Base-by-base conservation (phyloP, 1,284 basidiomycete genomes). In the Cystobasidium pallidum region DNA sequence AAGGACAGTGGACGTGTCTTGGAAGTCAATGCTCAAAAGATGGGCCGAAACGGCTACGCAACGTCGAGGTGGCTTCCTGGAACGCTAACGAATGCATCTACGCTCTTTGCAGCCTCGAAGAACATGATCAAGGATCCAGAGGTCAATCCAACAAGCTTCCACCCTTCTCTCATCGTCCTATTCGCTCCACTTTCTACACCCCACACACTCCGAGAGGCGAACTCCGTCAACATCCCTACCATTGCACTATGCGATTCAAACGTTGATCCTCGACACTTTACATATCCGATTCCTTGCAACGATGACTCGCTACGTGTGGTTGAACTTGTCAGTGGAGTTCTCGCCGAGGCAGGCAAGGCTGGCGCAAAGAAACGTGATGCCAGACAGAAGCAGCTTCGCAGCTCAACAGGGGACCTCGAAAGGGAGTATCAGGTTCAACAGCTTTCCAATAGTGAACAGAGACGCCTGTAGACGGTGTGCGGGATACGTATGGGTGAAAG, bases 271-370 rank as follows among this genome's bases (percentile, higher is more conserved):
- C 88, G 96, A 21, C 85, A 94, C 43, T 94, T 99, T 73, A 98
- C 97, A 85, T 99, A 98, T 82, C 90, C 96, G 41, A 97, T 99
- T 78, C 95, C 94, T 0, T 94, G 92, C 45, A 99, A 99, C 81
- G 95, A 98, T 83, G 95, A 98, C 82, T 92, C 89, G 79, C 86
- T 90, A 10, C 87, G 94, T 66, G 91, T 92, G 21, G 90, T 92
- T 54, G 94, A 98, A 79, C 84, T 99, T 41, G 86, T 99, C 75
- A 87, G 90, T 2, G 94, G 94, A 28, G 87, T 98, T 8, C 84
- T 99, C 65, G 92, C 92, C 76, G 87, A 96, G 76, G 96, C 96
- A 0, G 96, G 93, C 3, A 85, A 88, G 76, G 91, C 94, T 80
- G 94, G 94, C 2, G 32, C 66, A 17, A 64, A 66, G 30, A 63